Conservation (phyloP, 176 grass and related monocot genomes). For the Oryza glaberrima region DNA sequence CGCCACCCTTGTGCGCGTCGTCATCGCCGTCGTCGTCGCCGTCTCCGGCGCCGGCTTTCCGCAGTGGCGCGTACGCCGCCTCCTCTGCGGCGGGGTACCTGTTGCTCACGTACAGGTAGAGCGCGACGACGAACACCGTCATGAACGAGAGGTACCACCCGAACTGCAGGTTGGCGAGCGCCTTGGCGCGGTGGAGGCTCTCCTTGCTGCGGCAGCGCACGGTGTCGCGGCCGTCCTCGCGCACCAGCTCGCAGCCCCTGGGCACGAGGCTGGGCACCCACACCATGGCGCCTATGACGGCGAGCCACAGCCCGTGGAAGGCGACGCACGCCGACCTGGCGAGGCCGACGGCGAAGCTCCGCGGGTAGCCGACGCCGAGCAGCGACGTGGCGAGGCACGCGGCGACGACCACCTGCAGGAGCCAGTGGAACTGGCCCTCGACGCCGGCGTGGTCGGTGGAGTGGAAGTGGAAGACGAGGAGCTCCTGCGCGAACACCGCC, state of each 20-base stretch:
- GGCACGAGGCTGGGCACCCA: constrained; percentile 60
- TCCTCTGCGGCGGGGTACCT: constrained; percentile 45
- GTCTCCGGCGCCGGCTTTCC: not conserved
- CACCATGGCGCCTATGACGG: constrained; percentile 66
- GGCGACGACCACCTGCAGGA: constrained; percentile 64
- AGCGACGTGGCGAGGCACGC: constrained; percentile 57
- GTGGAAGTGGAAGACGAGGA: constrained; percentile 73
- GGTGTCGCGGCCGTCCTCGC: constrained; percentile 60
- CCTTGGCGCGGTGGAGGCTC: constrained; percentile 62
- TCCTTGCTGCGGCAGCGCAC: constrained; percentile 52
- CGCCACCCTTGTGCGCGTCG: constrained; percentile 26
- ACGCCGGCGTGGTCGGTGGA: constrained; percentile 68
- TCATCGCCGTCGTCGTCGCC: not conserved
- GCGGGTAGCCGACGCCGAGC: constrained; percentile 51
- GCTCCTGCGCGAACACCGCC: constrained; percentile 61
- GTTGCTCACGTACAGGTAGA: constrained; percentile 53
- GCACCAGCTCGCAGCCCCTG: constrained; percentile 55
- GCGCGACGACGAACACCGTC: constrained; percentile 47
- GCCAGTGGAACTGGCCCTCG: constrained; percentile 83
- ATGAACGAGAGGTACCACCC: constrained; percentile 65
- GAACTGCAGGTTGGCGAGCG: constrained; percentile 74
- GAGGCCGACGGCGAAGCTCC: constrained; percentile 61
- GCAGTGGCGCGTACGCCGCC: constrained; percentile 43
- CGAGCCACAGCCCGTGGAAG: constrained; percentile 75
- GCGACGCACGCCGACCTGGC: constrained; percentile 59